These are phyloP conservation scores for Leptomonas seymouri DNA, from an alignment of 208 protist genomes.

Conservation along the genomic window DNA sequence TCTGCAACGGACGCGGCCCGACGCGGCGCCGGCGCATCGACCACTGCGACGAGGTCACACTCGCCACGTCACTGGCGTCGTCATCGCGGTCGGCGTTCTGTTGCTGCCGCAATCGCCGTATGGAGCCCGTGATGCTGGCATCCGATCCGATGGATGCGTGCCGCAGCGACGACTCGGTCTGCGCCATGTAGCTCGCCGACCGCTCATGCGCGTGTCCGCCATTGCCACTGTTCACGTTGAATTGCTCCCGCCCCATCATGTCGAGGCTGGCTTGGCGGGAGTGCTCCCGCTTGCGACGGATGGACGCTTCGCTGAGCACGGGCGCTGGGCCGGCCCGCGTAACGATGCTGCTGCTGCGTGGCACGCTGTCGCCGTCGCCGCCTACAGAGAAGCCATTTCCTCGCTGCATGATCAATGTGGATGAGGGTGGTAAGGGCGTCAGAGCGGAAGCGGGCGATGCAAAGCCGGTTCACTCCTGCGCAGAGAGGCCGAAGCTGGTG, in stretches of 20 bases:
- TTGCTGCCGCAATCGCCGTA: not conserved
- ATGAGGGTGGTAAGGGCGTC: too few relatives aligned
- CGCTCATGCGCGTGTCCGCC: constrained; percentile 1
- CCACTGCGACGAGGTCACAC: constrained; percentile 10
- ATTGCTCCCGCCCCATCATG: constrained; percentile 1
- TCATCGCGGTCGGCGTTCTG: not conserved
- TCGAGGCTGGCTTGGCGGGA: constrained; percentile 17
- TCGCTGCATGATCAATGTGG: not conserved
- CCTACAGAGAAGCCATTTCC: not conserved
- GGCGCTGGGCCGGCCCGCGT: constrained; percentile 6
- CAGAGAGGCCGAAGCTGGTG: not conserved
- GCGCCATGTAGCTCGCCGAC: constrained; percentile 18
- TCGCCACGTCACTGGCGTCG: constrained; percentile 14
- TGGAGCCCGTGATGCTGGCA: not conserved
- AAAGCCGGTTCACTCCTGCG: not conserved
- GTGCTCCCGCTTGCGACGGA: constrained; percentile 8
- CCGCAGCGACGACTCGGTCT: constrained; percentile 19
- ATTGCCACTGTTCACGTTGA: not conserved
- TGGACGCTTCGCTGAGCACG: constrained; percentile 5
- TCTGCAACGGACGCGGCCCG: not conserved
- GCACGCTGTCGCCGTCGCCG: not conserved
- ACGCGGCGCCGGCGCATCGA: constrained; percentile 17
- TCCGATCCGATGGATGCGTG: constrained; percentile 12
- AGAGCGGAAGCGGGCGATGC: not conserved
- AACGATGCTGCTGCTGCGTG: not conserved